Conservation (phyloP, 2,329 filamentous ascomycete genomes). For the Drechmeria coniospora region DNA sequence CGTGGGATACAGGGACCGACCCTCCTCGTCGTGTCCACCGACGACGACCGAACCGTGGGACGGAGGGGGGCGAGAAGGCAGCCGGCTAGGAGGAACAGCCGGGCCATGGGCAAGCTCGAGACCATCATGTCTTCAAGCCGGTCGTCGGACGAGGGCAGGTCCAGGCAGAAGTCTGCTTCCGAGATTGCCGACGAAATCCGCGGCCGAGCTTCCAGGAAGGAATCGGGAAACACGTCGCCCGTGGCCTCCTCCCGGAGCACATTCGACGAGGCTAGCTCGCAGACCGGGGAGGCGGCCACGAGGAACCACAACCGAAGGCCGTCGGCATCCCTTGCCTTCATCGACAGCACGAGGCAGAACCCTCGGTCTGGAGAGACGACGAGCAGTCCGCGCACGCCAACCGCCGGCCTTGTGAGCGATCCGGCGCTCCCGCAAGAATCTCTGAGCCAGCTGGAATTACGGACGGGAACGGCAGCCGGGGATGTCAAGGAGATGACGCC, state of each 20-base stretch:
- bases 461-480: slow-evolving; percentile 15
- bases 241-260: slow-evolving; percentile 14
- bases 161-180: slow-evolving; percentile 42
- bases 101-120: slow-evolving; percentile 46
- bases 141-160: slow-evolving; percentile 46
- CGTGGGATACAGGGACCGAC: slow-evolving; percentile 31
- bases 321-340: slow-evolving; percentile 20
- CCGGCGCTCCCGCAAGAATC: slow-evolving; percentile 43
- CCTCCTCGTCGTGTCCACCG: slow-evolving; percentile 39
- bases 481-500: too few relatives aligned
- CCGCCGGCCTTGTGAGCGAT: slow-evolving; percentile 33
- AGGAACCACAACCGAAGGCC: slow-evolving; percentile 11
- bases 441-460: slow-evolving; percentile 31
- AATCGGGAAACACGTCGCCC: slow-evolving; percentile 16
- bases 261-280: slow-evolving; percentile 11
- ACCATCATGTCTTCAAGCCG: slow-evolving; percentile 53
- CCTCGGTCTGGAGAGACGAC: slow-evolving; percentile 11
- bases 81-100: slow-evolving; percentile 28
- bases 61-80: slow-evolving; percentile 25
- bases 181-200: slow-evolving; percentile 40
- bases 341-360: slow-evolving; percentile 20
- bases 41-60: slow-evolving; percentile 33
- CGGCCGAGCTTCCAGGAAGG: slow-evolving; percentile 28
- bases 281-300: slow-evolving; percentile 6
- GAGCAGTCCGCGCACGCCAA: slow-evolving; percentile 18